These are phyloP conservation scores for Epichloe amarillans DNA, from an alignment of 2,329 filamentous ascomycete species.

Conservation along the genomic window DNA sequence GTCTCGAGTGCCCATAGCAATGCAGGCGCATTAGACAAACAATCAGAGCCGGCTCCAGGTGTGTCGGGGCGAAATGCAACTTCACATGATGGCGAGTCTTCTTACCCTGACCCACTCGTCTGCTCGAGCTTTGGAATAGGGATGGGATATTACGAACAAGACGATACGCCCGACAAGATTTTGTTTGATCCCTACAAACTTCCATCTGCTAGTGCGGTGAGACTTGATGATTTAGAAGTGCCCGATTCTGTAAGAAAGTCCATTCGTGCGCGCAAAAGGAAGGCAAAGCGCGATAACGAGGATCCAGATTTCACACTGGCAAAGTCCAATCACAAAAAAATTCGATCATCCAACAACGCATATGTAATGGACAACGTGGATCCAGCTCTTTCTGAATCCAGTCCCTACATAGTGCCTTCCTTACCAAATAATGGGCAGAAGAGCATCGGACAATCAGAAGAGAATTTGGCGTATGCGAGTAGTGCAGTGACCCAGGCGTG, in stretches of 20 bases:
- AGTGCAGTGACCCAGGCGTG: constrained; percentile 16
- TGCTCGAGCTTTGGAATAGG: constrained; percentile 38
- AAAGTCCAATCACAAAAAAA: constrained; percentile 30
- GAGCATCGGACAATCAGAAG: constrained; percentile 9
- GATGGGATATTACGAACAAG: constrained; percentile 48
- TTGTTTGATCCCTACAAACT: constrained; percentile 44
- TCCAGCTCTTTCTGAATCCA: constrained; percentile 34
- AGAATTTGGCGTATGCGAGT: constrained; percentile 9
- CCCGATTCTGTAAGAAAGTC: constrained; percentile 43
- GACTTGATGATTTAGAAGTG: constrained; percentile 30
- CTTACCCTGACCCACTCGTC: constrained; percentile 37
- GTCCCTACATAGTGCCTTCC: constrained; percentile 1
- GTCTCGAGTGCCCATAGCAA: not conserved
- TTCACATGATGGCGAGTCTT: constrained; percentile 14
- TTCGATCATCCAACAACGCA: constrained; percentile 14
- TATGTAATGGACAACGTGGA: constrained; percentile 32
- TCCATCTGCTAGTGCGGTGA: constrained; percentile 31
- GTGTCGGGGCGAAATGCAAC: not conserved
- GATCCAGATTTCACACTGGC: constrained; percentile 39
- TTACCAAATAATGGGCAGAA: not conserved
- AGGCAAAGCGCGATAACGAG: constrained; percentile 37
- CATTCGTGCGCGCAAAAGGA: constrained; percentile 38
- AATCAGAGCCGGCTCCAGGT: not conserved
- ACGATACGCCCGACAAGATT: constrained; percentile 43
- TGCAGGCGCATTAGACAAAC: not conserved